Conservation (phyloP, 345 rosid species). For the Gynandropsis gynandra region DNA sequence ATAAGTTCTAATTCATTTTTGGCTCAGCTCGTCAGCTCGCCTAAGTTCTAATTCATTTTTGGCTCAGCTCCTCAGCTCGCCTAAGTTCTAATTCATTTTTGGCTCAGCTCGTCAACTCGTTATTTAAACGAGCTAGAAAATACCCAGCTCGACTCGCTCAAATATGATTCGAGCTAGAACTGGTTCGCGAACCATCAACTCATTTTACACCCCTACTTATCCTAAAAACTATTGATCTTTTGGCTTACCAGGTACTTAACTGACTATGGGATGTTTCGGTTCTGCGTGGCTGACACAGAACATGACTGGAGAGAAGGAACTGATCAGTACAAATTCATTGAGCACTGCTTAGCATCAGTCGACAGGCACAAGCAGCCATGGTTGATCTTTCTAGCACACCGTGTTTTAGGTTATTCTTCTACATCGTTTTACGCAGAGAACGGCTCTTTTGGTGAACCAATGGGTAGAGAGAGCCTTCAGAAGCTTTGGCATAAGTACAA, state of each 20-base stretch:
- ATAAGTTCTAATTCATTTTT: too few relatives aligned
- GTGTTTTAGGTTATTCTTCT: conserved; percentile 67
- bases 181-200: too few relatives aligned
- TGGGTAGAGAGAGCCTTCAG: conserved; percentile 60
- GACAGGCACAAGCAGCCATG: conserved; percentile 70
- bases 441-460: conserved; percentile 60
- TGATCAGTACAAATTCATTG: conserved; percentile 62
- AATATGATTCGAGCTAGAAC: too few relatives aligned
- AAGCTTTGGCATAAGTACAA: conserved; percentile 76
- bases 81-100: too few relatives aligned
- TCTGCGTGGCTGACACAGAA: conserved; percentile 68
- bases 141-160: too few relatives aligned
- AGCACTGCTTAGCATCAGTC: conserved; percentile 56
- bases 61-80: too few relatives aligned
- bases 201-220: too few relatives aligned
- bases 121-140: too few relatives aligned
- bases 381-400: conserved; percentile 63
- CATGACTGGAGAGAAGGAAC: conserved; percentile 79
- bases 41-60: too few relatives aligned
- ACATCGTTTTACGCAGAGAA: conserved; percentile 34
- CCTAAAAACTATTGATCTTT: neutral
- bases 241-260: conserved; percentile 43
- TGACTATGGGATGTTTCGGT: conserved; percentile 73
- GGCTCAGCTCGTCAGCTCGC: too few relatives aligned
- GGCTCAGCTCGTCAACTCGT: neutral